phyloP scores from a whole-genome alignment of 768 basidiomycete species.

The Boletus insuetus region DNA sequence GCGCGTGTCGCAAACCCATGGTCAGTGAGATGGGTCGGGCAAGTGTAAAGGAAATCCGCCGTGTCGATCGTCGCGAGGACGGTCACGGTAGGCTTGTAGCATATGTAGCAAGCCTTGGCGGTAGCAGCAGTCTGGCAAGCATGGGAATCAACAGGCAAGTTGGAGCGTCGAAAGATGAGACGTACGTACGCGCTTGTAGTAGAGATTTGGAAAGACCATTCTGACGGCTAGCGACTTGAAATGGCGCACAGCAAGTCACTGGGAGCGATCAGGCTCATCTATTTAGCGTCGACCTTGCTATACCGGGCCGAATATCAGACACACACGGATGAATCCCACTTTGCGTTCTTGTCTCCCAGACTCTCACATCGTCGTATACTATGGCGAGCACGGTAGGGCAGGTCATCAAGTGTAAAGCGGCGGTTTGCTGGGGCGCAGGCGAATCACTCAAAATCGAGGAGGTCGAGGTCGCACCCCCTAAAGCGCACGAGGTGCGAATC shows the following conservation, averaged over 20 bases:
- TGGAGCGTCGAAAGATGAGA: conserved; percentile 9
- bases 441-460: conserved; percentile 85
- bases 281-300: background rate
- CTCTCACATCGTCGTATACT: conserved; percentile 19
- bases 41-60: conserved; percentile 84
- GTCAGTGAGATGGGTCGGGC: conserved; percentile 78
- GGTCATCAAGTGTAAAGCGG: conserved; percentile 83
- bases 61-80: conserved; percentile 85
- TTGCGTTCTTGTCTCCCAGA: conserved; percentile 16
- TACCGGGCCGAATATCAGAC: background rate
- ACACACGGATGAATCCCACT: conserved; percentile 6
- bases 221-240: background rate
- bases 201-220: conserved; percentile 81
- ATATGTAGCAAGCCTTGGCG: conserved; percentile 72
- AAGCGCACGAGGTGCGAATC: conserved; percentile 89
- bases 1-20: conserved; percentile 65
- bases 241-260: background rate
- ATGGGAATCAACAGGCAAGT: background rate
- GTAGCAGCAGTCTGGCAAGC: conserved; percentile 67
- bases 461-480: conserved; percentile 91
- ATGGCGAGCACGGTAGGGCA: conserved; percentile 81
- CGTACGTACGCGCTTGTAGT: conserved; percentile 84
- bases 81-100: conserved; percentile 75
- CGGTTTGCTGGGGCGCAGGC: conserved; percentile 93
- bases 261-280: background rate